Evolutionary conservation across 352 stramenopile species (phyloP).

Genomic region (Pythium dissotocum): DNA sequence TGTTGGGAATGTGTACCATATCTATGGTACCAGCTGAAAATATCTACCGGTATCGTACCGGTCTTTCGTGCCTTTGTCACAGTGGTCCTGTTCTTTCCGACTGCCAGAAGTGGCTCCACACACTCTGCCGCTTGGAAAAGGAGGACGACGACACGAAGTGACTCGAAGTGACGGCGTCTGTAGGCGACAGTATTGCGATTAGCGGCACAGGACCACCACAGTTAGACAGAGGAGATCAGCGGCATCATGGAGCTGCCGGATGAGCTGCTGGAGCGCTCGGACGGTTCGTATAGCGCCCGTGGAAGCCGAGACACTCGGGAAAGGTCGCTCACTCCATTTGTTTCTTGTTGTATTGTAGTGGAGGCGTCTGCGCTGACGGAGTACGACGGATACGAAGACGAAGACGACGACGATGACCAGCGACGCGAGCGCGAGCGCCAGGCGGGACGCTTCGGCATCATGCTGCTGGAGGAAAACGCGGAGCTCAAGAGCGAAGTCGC

Average conservation of each 20-base stretch:
- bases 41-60: slow-evolving; percentile 4
- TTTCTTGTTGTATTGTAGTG: background rate
- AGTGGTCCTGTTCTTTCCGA: slow-evolving; percentile 4
- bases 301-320: background rate
- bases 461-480: slow-evolving; percentile 73
- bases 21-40: background rate
- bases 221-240: background rate
- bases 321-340: background rate
- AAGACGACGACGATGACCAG: slow-evolving; percentile 47
- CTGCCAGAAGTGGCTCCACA: slow-evolving; percentile 2
- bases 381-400: slow-evolving; percentile 2
- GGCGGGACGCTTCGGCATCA: slow-evolving; percentile 66
- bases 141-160: background rate
- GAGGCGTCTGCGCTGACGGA: slow-evolving; percentile 4
- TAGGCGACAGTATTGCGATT: background rate
- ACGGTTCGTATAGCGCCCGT: background rate
- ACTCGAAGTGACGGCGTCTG: background rate
- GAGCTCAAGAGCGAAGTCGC: slow-evolving; percentile 62
- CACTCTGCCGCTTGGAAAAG: slow-evolving; percentile 8
- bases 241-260: background rate
- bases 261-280: background rate
- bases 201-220: background rate
- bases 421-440: slow-evolving; percentile 65
- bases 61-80: background rate
- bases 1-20: background rate